A percentile compares a stretch with the other conserved stretches of the same genome.
phyloP scores from a whole-genome alignment of 768 basidiomycete genomes.

The Sarcomyxa edulis region DNA sequence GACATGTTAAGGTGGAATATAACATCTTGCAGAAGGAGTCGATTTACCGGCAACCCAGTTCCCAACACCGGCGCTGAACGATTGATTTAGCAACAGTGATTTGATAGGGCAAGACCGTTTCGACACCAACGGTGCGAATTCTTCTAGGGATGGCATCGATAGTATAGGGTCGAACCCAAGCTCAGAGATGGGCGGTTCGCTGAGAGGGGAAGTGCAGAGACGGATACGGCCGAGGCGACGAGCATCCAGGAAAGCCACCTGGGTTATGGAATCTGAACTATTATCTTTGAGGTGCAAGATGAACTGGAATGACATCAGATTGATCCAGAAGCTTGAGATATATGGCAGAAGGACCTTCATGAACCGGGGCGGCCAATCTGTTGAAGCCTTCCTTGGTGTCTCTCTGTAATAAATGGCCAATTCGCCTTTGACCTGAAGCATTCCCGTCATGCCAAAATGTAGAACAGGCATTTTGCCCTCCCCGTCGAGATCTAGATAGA shows the following conservation, averaged over 20 bases:
- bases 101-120: conserved; percentile 66
- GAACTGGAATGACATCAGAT: conserved; percentile 34
- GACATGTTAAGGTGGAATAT: conserved; percentile 1
- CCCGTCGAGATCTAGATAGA: conserved; percentile 62
- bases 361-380: conserved; percentile 61
- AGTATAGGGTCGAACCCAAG: conserved; percentile 78
- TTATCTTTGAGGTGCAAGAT: conserved; percentile 51
- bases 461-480: conserved; percentile 59
- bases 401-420: conserved; percentile 44
- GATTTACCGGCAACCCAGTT: conserved; percentile 75
- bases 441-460: conserved; percentile 88
- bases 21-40: not conserved
- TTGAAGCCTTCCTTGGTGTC: conserved; percentile 30
- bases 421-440: conserved; percentile 59
- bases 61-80: conserved; percentile 76
- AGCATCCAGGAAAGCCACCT: conserved; percentile 70
- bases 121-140: conserved; percentile 41
- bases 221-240: conserved; percentile 69
- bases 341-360: conserved; percentile 41
- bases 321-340: not conserved
- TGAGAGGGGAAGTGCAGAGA: conserved; percentile 48
- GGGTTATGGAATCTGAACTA: conserved; percentile 27
- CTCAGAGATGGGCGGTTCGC: conserved; percentile 64
- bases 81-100: conserved; percentile 72
- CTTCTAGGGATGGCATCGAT: conserved; percentile 52